Evolutionary conservation across 139 green algal species (phyloP).

Genomic region (Volvox reticuliferus): DNA sequence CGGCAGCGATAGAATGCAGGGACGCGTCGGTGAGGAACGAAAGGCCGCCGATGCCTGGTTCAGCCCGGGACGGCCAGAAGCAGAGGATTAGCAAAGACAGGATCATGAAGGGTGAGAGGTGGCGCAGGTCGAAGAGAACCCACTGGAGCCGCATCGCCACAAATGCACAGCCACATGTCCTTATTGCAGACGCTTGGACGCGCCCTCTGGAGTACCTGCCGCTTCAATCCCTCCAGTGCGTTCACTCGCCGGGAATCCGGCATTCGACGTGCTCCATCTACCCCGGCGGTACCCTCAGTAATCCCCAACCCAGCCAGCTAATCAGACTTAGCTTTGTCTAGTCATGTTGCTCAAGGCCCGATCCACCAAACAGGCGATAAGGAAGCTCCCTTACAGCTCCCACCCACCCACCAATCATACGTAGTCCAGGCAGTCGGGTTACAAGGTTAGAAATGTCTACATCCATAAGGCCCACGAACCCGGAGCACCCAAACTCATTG

Average conservation of each 20-base stretch:
- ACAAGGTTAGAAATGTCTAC: not conserved
- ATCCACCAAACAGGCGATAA: too few relatives aligned
- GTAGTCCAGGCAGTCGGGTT: not conserved
- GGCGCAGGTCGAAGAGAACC: not conserved
- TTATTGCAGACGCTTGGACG: too few relatives aligned
- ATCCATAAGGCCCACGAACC: slow-evolving; percentile 14
- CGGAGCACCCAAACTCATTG: slow-evolving; percentile 14
- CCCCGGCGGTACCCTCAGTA: not conserved
- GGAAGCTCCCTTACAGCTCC: not conserved
- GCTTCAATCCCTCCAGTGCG: not conserved
- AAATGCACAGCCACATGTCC: not conserved
- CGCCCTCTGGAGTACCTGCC: not conserved
- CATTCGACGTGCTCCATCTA: too few relatives aligned
- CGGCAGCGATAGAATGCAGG: not conserved
- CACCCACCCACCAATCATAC: slow-evolving; percentile 10
- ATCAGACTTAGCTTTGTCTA: too few relatives aligned
- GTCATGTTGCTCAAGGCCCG: too few relatives aligned
- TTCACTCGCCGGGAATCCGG: not conserved
- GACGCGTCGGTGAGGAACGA: slow-evolving; percentile 18
- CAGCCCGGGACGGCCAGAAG: too few relatives aligned
- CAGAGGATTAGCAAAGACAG: too few relatives aligned
- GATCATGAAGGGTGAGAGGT: not conserved
- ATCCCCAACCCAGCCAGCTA: not conserved
- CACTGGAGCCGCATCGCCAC: not conserved
- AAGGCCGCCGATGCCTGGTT: slow-evolving; percentile 14